These are phyloP conservation scores for Diutina rugosa DNA, from an alignment of 1,139 yeast genomes.

Conservation along the genomic window DNA sequence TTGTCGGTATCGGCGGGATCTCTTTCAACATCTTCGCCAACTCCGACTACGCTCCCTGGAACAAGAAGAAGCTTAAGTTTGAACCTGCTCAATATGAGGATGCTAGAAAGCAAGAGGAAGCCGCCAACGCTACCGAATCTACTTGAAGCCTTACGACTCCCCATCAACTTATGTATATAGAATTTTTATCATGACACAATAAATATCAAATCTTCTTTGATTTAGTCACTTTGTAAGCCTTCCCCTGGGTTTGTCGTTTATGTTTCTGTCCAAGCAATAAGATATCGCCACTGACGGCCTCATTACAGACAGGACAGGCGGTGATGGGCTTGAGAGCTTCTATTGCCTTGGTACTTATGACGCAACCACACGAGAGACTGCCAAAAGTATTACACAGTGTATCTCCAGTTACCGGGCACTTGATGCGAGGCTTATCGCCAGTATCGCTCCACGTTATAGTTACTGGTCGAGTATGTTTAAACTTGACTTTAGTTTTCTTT, in stretches of 20 bases:
- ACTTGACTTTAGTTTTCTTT: not conserved
- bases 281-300: not conserved
- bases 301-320: not conserved
- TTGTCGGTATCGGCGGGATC: constrained; percentile 42
- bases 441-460: not conserved
- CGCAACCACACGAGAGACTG: not conserved
- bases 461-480: not conserved
- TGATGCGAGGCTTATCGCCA: not conserved
- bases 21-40: constrained; percentile 51
- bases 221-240: not conserved
- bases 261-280: not conserved
- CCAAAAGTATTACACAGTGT: not conserved
- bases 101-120: constrained; percentile 7
- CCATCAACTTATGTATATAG: not conserved
- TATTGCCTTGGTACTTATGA: not conserved
- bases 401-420: not conserved
- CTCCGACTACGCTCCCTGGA: constrained; percentile 31
- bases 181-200: not conserved
- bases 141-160: not conserved
- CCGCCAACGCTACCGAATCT: not conserved
- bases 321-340: not conserved
- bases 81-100: constrained; percentile 20
- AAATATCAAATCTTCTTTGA: not conserved
- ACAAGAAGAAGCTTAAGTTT: constrained; percentile 27
- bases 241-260: not conserved